phyloP scores from a whole-genome alignment of 257 asterid species.

The Primulina huaijiensis region DNA sequence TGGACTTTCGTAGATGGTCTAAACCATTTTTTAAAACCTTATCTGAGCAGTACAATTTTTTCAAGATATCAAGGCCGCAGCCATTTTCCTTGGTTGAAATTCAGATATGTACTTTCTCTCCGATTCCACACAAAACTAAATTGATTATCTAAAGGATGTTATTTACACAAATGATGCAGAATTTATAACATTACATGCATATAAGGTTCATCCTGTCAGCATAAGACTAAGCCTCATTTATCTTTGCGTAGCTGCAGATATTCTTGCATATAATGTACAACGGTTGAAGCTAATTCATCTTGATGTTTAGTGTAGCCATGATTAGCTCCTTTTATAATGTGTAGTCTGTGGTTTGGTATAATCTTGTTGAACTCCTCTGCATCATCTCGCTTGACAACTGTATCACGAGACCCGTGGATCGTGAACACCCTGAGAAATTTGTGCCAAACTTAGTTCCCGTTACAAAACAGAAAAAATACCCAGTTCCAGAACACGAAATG shows the following conservation, averaged over 20 bases:
- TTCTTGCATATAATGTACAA: constrained; percentile 52
- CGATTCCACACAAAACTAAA: not conserved
- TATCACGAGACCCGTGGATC: no score
- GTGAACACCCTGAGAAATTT: no score
- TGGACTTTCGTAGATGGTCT: not conserved
- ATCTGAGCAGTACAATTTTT: not conserved
- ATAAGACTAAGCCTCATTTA: no score
- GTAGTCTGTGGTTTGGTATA: constrained; percentile 53
- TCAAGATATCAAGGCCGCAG: not conserved
- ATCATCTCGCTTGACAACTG: constrained; percentile 31
- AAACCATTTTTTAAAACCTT: not conserved
- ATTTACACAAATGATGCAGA: not conserved
- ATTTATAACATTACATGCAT: not conserved
- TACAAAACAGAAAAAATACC: no score
- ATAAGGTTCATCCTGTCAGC: not conserved
- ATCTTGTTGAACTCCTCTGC: constrained; percentile 59
- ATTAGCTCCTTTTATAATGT: constrained; percentile 53
- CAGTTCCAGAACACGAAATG: no score
- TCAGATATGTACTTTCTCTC: not conserved
- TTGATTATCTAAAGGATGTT: not conserved
- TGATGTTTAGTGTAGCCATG: constrained; percentile 56
- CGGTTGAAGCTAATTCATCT: constrained; percentile 40
- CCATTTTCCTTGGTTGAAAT: not conserved
- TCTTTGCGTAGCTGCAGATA: constrained; percentile 25
- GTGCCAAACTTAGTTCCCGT: no score